Conservation (phyloP, 495 filamentous ascomycete genomes). For the Talaromyces stipitatus region DNA sequence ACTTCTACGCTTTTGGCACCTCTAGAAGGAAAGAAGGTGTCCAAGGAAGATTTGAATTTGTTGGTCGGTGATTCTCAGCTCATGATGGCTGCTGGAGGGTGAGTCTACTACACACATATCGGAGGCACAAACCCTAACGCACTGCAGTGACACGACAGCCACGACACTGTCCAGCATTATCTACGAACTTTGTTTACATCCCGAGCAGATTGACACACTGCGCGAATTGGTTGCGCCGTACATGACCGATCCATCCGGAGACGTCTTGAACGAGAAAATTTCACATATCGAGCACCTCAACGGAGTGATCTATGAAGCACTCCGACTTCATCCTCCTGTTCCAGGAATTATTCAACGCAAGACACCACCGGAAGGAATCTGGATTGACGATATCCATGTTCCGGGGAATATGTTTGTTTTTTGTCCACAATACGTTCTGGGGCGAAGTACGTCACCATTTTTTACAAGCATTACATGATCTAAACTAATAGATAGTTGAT, state of each 20-base stretch:
- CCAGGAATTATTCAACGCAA: conserved; percentile 23
- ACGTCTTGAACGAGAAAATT: conserved; percentile 17
- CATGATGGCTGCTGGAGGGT: conserved; percentile 34
- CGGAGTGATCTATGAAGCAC: conserved; percentile 34
- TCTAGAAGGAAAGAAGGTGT: conserved; percentile 12
- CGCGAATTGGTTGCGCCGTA: conserved; percentile 8
- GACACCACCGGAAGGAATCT: conserved; percentile 39
- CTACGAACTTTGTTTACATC: conserved; percentile 37
- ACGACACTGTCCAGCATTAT: conserved; percentile 41
- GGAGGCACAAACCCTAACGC: conserved; percentile 21
- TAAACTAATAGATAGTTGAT: not conserved
- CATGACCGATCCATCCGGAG: conserved; percentile 4
- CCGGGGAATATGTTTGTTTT: conserved; percentile 33
- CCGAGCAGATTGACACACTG: conserved; percentile 24
- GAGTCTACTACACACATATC: conserved; percentile 14
- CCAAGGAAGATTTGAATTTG: conserved; percentile 14
- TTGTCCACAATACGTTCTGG: conserved; percentile 30
- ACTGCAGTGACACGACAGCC: conserved; percentile 46
- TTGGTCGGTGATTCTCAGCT: conserved; percentile 24
- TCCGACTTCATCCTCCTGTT: conserved; percentile 24
- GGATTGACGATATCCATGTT: conserved; percentile 34
- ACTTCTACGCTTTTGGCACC: conserved; percentile 23
- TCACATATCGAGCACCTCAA: conserved; percentile 25
- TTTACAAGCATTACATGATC: not conserved
- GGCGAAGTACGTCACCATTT: conserved; percentile 15